Evolutionary conservation across 768 basidiomycete genomes (phyloP), one percentile per base, ranked within the genome.

Genomic region (Lenzites betulinus): DNA sequence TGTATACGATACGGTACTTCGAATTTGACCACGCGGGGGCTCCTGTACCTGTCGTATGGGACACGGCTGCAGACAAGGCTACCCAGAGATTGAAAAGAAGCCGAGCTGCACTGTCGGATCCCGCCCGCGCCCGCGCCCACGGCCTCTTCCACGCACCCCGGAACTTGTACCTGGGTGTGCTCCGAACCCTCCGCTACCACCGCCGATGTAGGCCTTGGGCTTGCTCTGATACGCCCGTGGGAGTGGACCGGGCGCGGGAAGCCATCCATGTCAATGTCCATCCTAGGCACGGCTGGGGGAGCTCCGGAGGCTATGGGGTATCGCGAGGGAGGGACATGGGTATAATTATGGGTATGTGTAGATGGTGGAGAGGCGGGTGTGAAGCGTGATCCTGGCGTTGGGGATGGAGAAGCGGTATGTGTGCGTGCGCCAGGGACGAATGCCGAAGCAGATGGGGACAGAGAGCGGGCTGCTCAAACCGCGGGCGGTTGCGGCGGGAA

Each of bases 371-470:
- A 3, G 42, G 12, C 6, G 53, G 33, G n/a, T 39, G 38, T 39
- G 33, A 44, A 54, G 26, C 51, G 38, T 1, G 51, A 36, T 4
- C 39, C 51, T 3, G 51, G 39, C 15, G 38, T 52, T 28, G 57
- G 57, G 1, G 57, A 63, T 0, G 57, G 47, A 2, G 62, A 46
- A 1, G 44, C 56, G 1, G 62, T 51, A 18, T 59, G 62, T 11
- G 50, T 46, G 16, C 48, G 42, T 1, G 56, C 57, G 2, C 62
- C 62, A 13, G 62, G 62, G 4, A 63, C 62, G 42, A 63, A 63
- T 3, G 57, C 18, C 12, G 62, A 26, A 7, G 62, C 62, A 4
- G 57, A 42, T 3, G 62, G 62, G 3, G 62, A 63, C 26, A 63
- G 62, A 23, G 62, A 51, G 8, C 56, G 13, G 7, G 20, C 23